Base-by-base conservation (phyloP, 768 basidiomycete species). In the Serendipita vermifera region DNA sequence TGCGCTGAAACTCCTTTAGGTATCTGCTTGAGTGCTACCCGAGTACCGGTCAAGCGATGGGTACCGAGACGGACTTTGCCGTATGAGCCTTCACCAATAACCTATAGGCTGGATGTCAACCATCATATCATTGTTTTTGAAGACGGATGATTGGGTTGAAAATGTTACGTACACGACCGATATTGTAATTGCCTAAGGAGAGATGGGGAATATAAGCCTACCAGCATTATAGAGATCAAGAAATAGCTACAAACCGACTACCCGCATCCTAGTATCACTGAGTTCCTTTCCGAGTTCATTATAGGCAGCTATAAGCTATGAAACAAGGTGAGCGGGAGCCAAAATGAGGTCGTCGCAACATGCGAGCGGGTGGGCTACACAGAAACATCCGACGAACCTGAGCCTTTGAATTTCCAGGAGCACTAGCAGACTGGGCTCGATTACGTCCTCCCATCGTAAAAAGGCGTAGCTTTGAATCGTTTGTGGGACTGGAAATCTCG, bases 11-110 rank as follows among this genome's bases (percentile, higher is more conserved):
- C 80, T 57, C 83, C 80, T 69, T 98, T 98, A 33, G 94, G 90
- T 60, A 97, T 94, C 70, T 97, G 93, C 72, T 99, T 99, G 73
- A 99, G 85, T 56, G 94, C 94, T 62, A 94, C 93, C 54, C 90
- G 81, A 40, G 84, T 84, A 5, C 85, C 86, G 2, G 93, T 92
- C 43, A 97, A 75, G 58, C 93, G 85, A 68, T 99, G 92, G 0
- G 86, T 90, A 55, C 92, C 96, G 66, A 99, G 75, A 54, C 92
- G 82, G 29, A 98, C 94, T 66, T 91, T 93, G 33, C 94, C 94
- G 68, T 93, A 98, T 40, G 94, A 83, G 60, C 93, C 93, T 94
- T 63, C 24, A 53, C 22, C 41, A 24, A 22, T 54, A 55, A 32
- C 20, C 33, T 32, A 31, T 17, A 55, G 55, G 33, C 29, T 38